Base-by-base conservation (phyloP, 2,329 filamentous ascomycete species). In the Teratosphaeria zuluensis region DNA sequence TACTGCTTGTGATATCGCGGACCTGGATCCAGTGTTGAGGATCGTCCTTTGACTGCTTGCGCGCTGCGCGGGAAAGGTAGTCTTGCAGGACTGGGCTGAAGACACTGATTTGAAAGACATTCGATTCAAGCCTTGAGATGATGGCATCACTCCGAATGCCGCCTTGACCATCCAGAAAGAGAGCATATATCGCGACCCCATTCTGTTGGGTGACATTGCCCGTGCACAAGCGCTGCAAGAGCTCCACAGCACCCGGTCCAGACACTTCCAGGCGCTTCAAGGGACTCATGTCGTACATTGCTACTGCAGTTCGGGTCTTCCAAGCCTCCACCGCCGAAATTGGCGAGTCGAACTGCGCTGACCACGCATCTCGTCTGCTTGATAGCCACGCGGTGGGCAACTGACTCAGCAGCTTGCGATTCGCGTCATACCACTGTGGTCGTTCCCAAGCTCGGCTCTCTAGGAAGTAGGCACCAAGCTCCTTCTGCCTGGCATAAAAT, bases 281-380 rank as follows among this genome's bases (percentile, higher is more conserved):
- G 0, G 83, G 79, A 1, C 82, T 85, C 76, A 86, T 79, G 62
- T 86, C 84, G 65, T 81, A 86, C 77, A 86, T 76, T 7, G 81
- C 84, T 1, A 80, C 83, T 0, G 81, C 79, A 4, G 82, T 84
- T 1, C 84, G 77, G 1, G 84, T 86, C 73, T 84, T 85, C 82
- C 82, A 86, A 0, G 84, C 84, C 67, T 86, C 84, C 0, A 74
- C 83, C 0, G 81, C 82, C 0, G 78, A 76, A 42, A 85, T 80
- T 0, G 82, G 80, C 0, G 82, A 85, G 67, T 84, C 80, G 61
- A 78, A 83, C 28, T 74, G 72, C 0, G 78, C 72, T 0, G 84
- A 82, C 84, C 84, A 86, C 0, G 77, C 69, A 65, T 86, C 84
- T 11, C 83, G 77, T 42, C 80, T 77, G 0, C 78, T 73, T 0